Evolutionary conservation across 2,329 filamentous ascomycete species (phyloP).

Genomic region (Ciborinia camelliae): DNA sequence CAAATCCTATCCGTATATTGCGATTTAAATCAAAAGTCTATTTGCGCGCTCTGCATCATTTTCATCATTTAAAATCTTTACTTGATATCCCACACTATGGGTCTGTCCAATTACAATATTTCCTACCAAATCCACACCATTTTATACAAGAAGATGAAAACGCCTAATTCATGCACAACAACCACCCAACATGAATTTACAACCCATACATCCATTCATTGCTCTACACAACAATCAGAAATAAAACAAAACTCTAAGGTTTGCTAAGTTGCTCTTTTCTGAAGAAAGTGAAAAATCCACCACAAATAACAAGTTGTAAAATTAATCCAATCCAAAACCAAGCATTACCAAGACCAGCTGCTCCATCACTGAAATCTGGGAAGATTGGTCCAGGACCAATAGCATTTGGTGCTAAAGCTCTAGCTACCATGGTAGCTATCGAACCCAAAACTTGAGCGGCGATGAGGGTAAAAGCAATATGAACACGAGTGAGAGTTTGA

Average conservation of each 20-base stretch:
- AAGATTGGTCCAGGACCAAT: slow-evolving; percentile 60
- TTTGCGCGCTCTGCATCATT: slow-evolving; percentile 12
- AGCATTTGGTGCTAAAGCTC: slow-evolving; percentile 58
- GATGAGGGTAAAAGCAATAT: slow-evolving; percentile 60
- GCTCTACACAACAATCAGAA: background rate
- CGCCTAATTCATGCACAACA: slow-evolving; percentile 7
- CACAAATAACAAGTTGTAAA: slow-evolving; percentile 56
- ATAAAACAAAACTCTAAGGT: slow-evolving; percentile 38
- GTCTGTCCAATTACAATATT: slow-evolving; percentile 17
- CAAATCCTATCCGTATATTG: slow-evolving; percentile 1
- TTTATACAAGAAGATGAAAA: slow-evolving; percentile 15
- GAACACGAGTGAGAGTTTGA: slow-evolving; percentile 61
- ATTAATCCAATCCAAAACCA: slow-evolving; percentile 50
- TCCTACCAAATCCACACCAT: slow-evolving; percentile 8
- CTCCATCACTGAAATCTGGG: slow-evolving; percentile 42
- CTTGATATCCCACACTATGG: slow-evolving; percentile 7
- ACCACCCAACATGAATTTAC: slow-evolving; percentile 9
- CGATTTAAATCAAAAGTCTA: slow-evolving; percentile 14
- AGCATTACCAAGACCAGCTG: slow-evolving; percentile 5
- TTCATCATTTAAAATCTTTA: slow-evolving; percentile 11
- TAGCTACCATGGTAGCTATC: slow-evolving; percentile 58
- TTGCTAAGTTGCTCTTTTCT: slow-evolving; percentile 56
- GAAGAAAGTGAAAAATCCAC: slow-evolving; percentile 56
- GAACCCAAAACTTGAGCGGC: slow-evolving; percentile 60
- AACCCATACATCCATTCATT: background rate